phyloP scores from a whole-genome alignment of 139 green algal genomes.

The Marvania coccoides region DNA sequence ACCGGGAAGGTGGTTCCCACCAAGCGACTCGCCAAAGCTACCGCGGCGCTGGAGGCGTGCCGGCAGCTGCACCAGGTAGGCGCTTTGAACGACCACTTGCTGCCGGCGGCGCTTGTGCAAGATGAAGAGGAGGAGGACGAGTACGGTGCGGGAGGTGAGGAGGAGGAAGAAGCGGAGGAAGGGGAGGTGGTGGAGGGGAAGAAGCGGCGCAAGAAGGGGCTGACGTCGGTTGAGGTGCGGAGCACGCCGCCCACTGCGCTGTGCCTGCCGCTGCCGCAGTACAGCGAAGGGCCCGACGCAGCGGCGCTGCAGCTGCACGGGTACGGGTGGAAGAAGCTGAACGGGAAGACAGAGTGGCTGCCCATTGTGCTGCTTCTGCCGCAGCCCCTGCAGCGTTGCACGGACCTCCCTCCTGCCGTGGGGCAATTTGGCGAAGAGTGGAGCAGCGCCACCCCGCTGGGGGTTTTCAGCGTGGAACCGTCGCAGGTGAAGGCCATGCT shows the following conservation, averaged over 20 bases:
- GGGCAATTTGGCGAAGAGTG: too few species aligned
- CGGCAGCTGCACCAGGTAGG: slow-evolving; percentile 35
- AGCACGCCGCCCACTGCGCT: background rate
- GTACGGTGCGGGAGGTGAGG: background rate
- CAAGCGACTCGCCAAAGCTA: slow-evolving; percentile 9
- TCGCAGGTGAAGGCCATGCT: too few species aligned
- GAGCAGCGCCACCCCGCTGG: too few species aligned
- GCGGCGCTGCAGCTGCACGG: background rate
- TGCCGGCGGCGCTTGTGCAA: slow-evolving; percentile 13
- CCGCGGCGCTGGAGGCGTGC: slow-evolving; percentile 31
- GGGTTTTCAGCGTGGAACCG: too few species aligned
- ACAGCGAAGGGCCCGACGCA: background rate
- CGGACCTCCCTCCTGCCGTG: too few species aligned
- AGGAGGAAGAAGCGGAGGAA: background rate
- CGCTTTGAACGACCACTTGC: slow-evolving; percentile 29
- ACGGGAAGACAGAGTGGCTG: too few species aligned
- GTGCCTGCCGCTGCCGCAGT: background rate
- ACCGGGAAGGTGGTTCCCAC: slow-evolving; percentile 7
- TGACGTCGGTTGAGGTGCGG: background rate
- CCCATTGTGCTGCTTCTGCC: too few species aligned
- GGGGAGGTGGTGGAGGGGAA: background rate
- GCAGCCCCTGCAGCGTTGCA: too few species aligned
- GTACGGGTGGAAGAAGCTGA: background rate
- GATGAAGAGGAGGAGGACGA: background rate
- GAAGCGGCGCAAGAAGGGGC: background rate